Conservation (phyloP, 139 green algal genomes). For the Nannochloris sp. region DNA sequence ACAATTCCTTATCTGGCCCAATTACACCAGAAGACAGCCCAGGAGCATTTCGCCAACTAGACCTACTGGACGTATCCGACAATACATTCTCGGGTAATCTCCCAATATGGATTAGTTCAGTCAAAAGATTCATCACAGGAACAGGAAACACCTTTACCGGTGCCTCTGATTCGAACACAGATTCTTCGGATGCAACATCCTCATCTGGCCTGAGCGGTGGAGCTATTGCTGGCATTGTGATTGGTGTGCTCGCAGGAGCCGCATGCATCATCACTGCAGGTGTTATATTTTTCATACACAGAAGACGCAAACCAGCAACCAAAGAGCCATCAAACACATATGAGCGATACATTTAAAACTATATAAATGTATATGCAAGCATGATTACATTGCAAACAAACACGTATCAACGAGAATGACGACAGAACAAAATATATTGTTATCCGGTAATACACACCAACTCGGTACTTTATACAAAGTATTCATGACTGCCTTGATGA, state of each 20-base stretch:
- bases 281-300: too few relatives aligned
- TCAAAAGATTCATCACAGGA: neutral
- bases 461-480: too few relatives aligned
- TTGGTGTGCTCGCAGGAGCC: neutral
- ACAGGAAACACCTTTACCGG: neutral
- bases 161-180: neutral
- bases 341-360: too few relatives aligned
- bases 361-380: too few relatives aligned
- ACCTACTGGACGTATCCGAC: neutral
- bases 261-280: neutral
- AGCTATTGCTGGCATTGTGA: conserved; percentile 6
- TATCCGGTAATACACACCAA: too few relatives aligned
- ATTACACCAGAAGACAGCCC: neutral
- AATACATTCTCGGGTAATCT: too few relatives aligned
- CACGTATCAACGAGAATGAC: too few relatives aligned
- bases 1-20: neutral
- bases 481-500: neutral
- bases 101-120: neutral
- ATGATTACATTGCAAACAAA: too few relatives aligned
- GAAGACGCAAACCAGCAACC: too few relatives aligned
- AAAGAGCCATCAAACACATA: too few relatives aligned
- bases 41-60: neutral
- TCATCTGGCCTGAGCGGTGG: conserved; percentile 1
- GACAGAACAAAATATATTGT: too few relatives aligned
- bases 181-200: neutral